Conservation (phyloP, 495 filamentous ascomycete species). For the Penicillium cosmopolitanum region DNA sequence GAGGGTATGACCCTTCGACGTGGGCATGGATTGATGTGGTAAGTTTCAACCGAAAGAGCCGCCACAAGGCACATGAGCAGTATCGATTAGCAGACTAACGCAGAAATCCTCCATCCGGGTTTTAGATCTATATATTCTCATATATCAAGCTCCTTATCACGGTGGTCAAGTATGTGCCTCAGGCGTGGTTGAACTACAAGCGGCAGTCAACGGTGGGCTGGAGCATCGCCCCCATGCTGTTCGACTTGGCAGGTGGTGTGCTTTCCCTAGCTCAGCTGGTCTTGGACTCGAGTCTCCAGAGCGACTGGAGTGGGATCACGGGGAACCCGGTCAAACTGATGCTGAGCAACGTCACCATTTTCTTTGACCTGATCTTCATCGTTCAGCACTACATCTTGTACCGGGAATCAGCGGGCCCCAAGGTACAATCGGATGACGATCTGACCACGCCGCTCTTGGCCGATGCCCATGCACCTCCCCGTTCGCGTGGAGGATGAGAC, state of each 20-base stretch:
- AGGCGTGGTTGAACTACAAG: constrained; percentile 79
- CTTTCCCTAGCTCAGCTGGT: constrained; percentile 82
- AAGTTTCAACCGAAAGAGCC: constrained; percentile 33
- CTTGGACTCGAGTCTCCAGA: constrained; percentile 81
- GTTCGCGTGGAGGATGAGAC: background rate
- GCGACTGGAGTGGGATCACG: constrained; percentile 84
- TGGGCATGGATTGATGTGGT: constrained; percentile 86
- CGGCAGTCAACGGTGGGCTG: constrained; percentile 84
- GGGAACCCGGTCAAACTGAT: constrained; percentile 93
- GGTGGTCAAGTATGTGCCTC: constrained; percentile 89
- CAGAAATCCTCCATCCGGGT: constrained; percentile 3
- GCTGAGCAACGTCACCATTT: constrained; percentile 77
- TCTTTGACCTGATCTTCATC: constrained; percentile 88
- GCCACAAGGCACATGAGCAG: background rate
- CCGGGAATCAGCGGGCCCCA: constrained; percentile 31
- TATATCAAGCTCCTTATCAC: constrained; percentile 91
- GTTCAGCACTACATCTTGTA: constrained; percentile 87
- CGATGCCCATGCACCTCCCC: background rate
- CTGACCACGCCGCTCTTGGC: constrained; percentile 35
- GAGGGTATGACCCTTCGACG: constrained; percentile 52
- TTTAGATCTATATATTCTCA: constrained; percentile 75
- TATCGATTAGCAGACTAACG: constrained; percentile 4
- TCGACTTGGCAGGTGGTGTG: constrained; percentile 80
- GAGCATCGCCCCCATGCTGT: constrained; percentile 82
- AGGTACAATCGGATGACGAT: constrained; percentile 20